Evolutionary conservation across 257 asterid genomes (phyloP).

Genomic region (Salvia miltiorrhiza): DNA sequence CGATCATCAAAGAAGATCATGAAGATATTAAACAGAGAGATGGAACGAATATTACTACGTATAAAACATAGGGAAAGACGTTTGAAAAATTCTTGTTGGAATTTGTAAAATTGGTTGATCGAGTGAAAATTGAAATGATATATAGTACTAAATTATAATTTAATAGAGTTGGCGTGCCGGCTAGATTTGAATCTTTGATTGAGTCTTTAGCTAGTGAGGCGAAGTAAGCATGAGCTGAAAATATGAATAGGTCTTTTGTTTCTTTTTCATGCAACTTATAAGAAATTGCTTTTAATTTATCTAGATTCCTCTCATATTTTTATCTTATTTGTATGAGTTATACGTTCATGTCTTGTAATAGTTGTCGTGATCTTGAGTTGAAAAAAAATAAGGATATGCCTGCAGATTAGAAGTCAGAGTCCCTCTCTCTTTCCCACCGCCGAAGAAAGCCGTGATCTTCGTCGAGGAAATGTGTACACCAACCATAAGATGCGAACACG

Average conservation of each 20-base stretch:
- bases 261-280: background rate
- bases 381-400: background rate
- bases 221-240: conserved; percentile 17
- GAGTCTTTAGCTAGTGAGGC: conserved; percentile 21
- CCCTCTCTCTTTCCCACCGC: no score
- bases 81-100: conserved; percentile 26
- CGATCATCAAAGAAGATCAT: conserved; percentile 5
- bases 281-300: background rate
- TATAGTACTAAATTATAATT: background rate
- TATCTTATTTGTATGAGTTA: background rate
- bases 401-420: no score
- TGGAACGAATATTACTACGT: background rate
- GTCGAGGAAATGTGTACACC: no score
- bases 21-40: background rate
- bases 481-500: no score
- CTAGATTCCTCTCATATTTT: no score
- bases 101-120: conserved; percentile 13
- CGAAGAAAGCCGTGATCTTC: no score
- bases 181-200: no score
- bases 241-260: conserved; percentile 21
- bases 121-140: background rate
- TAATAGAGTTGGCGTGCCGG: conserved; percentile 34
- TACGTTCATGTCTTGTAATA: background rate
- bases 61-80: conserved; percentile 28
- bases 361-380: background rate